Percentiles rank a stretch among this genome's conserved stretches.
Conservation (phyloP, 2,329 filamentous ascomycete genomes). For the Trichoderma lentiforme region DNA sequence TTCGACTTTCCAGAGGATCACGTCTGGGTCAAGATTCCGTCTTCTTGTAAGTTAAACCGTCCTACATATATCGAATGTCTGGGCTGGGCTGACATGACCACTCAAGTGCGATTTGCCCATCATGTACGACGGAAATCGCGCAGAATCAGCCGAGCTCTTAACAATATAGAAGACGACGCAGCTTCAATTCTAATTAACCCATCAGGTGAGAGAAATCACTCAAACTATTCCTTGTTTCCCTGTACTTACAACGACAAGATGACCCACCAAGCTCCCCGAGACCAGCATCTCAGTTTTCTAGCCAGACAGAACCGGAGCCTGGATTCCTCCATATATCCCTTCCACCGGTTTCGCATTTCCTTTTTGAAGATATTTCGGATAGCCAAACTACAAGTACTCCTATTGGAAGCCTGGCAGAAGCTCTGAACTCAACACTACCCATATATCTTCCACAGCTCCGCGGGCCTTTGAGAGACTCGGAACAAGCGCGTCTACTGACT, state of each 20-base stretch:
- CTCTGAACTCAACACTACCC: neutral
- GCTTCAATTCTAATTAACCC: neutral
- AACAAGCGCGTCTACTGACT: neutral
- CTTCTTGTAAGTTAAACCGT: neutral
- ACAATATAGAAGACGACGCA: neutral
- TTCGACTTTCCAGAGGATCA: conserved; percentile 1
- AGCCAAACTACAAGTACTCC: neutral
- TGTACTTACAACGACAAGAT: neutral
- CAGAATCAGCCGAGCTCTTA: neutral
- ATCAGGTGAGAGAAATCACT: neutral
- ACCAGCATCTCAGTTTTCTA: neutral
- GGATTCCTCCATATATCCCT: neutral
- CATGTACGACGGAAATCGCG: neutral
- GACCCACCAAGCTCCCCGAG: neutral
- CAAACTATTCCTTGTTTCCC: neutral
- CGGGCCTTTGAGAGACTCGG: neutral
- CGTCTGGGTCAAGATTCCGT: neutral
- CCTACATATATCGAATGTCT: neutral
- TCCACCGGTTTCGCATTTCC: neutral
- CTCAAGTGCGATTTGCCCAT: conserved; percentile 1
- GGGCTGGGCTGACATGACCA: neutral
- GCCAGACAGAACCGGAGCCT: neutral
- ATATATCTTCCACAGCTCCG: conserved; percentile 9
- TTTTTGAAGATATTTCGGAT: neutral
- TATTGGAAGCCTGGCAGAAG: neutral